Percentiles rank a stretch among this genome's conserved stretches.
These are phyloP conservation scores for Orbilia oligospora DNA, from an alignment of 2,329 filamentous ascomycete genomes.

Conservation along the genomic window DNA sequence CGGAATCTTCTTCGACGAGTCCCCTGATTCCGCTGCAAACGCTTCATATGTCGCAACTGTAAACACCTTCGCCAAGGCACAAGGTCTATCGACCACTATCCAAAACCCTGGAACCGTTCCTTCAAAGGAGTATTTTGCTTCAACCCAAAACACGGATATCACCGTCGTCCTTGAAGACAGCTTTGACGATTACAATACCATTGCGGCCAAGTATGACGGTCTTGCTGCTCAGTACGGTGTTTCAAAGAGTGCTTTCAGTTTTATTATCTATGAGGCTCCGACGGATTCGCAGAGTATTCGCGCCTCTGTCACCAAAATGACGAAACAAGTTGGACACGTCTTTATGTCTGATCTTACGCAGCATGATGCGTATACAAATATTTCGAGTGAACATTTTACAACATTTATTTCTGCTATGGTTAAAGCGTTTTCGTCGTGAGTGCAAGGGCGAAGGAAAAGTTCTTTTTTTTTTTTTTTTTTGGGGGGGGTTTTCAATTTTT, in stretches of 20 bases:
- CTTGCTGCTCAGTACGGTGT: conserved; percentile 42
- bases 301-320: conserved; percentile 32
- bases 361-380: conserved; percentile 27
- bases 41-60: conserved; percentile 35
- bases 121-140: conserved; percentile 39
- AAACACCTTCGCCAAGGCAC: conserved; percentile 44
- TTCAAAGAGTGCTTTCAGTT: conserved; percentile 39
- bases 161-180: conserved; percentile 45
- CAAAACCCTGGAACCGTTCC: conserved; percentile 49
- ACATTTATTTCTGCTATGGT: conserved; percentile 48
- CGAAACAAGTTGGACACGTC: conserved; percentile 46
- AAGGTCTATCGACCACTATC: conserved; percentile 33
- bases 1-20: conserved; percentile 58
- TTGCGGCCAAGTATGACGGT: conserved; percentile 12
- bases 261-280: conserved; percentile 44
- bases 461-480: too few species aligned
- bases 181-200: conserved; percentile 31
- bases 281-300: conserved; percentile 32
- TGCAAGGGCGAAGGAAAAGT: too few species aligned
- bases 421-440: conserved; percentile 30
- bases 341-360: conserved; percentile 44
- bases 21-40: conserved; percentile 18
- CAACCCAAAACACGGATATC: conserved; percentile 44
- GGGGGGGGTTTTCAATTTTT: too few species aligned
- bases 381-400: conserved; percentile 28